Percentiles rank a stretch among this genome's conserved stretches.
Conservation (phyloP, 805 yeast genomes). For the Torulaspora delbrueckii region DNA sequence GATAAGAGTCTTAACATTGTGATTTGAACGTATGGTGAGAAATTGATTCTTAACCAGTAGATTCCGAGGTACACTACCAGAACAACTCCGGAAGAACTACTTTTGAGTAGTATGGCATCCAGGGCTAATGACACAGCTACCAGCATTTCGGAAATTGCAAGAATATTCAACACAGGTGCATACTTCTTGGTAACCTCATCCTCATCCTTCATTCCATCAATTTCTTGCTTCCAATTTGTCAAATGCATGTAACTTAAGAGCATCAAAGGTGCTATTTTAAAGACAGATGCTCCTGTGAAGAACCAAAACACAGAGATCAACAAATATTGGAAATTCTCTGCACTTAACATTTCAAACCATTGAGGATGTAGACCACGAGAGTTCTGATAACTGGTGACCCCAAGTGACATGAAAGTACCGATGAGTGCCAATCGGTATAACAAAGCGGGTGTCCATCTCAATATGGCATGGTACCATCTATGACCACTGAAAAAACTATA, state of each 20-base stretch:
- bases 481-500: constrained; percentile 19
- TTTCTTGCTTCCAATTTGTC: constrained; percentile 28
- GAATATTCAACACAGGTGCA: constrained; percentile 29
- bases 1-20: constrained; percentile 30
- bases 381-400: constrained; percentile 51
- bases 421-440: constrained; percentile 51
- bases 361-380: constrained; percentile 60
- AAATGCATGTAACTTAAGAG: constrained; percentile 57
- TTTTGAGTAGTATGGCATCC: constrained; percentile 57
- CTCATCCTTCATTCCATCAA: constrained; percentile 9
- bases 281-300: constrained; percentile 60
- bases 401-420: constrained; percentile 52
- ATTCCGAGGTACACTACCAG: constrained; percentile 52
- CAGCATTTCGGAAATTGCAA: constrained; percentile 58
- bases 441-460: constrained; percentile 43
- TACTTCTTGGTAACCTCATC: constrained; percentile 17
- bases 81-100: constrained; percentile 64
- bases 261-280: constrained; percentile 59
- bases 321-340: constrained; percentile 71
- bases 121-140: constrained; percentile 49
- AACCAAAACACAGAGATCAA: constrained; percentile 56
- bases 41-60: constrained; percentile 68
- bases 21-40: constrained; percentile 40
- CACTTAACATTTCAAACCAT: constrained; percentile 57
- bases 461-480: constrained; percentile 22